Base-by-base conservation (phyloP, 257 asterid genomes). In the Rauvolfia tetraphylla region DNA sequence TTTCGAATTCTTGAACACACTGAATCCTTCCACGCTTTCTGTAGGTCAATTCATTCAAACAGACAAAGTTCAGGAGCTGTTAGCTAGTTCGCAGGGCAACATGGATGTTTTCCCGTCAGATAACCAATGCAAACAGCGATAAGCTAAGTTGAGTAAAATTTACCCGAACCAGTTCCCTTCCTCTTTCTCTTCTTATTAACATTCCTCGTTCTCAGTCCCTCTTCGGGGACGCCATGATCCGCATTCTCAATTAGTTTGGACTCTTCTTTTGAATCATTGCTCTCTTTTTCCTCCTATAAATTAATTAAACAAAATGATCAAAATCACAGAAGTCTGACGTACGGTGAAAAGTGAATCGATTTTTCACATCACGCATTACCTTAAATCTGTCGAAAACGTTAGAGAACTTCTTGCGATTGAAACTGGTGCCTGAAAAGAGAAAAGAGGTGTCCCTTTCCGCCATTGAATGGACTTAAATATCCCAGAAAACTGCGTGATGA, bases 171-270 rank as follows among this genome's bases (percentile, higher is more conserved):
- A 71, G 71, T 67, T 56, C 68, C 76, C 79, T 91, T 93, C 68
- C 96, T 88, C 90, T 90, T 91, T 84, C 93, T 88, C 90, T 93
- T 93, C 90, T 81, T 93, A 81, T 78, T 84, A 57, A 66, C 70
- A 34, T 74, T 77, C 56, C 25, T 68, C 27, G 18, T 29, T 57
- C 61, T 75, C 29, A 8, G 77, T 56, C 76, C 83, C 57, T 38
- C 85, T 44, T 83, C 86, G 70, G 77, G 87, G 68, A 53, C 9
- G 58, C 57, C 72, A n/a, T 83, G 49, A 38, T 42, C 58, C 57
- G 46, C 91, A 75, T 76, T 79, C 33, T 84, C 91, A 42, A 82
- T 54, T 8, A 88, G 75, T 62, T 59, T 79, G 36, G 78, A 75
- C 69, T 82, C 58, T 71, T 81, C 93, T n/a, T 61, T 62, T 31